Conservation (phyloP, 768 basidiomycete genomes). For the Rubroboletus pulcherrimus region DNA sequence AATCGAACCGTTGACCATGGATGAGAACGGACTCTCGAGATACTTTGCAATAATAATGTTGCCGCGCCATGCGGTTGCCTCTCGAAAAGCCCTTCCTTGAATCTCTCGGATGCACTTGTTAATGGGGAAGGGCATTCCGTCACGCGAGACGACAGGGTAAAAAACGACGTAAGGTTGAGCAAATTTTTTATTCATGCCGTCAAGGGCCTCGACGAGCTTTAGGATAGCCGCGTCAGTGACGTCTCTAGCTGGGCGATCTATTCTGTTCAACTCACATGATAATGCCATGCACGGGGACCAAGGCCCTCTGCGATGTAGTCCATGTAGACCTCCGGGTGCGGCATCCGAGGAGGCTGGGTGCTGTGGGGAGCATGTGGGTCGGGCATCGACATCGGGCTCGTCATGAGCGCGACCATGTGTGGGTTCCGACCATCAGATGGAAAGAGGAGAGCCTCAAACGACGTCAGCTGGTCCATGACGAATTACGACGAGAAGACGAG, state of each 20-base stretch:
- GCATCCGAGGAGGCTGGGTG: slow-evolving; percentile 54
- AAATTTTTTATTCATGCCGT: slow-evolving; percentile 78
- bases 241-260: slow-evolving; percentile 15
- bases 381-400: slow-evolving; percentile 50
- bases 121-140: slow-evolving; percentile 77
- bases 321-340: slow-evolving; percentile 84
- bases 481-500: slow-evolving; percentile 12
- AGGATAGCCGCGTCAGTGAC: slow-evolving; percentile 15
- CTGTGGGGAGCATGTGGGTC: slow-evolving; percentile 45
- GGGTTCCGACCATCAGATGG: slow-evolving; percentile 76
- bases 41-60: slow-evolving; percentile 79
- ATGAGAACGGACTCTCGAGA: slow-evolving; percentile 39
- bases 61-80: slow-evolving; percentile 71
- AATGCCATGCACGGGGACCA: slow-evolving; percentile 67
- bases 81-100: slow-evolving; percentile 58
- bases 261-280: slow-evolving; percentile 48
- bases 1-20: slow-evolving; percentile 73
- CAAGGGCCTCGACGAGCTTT: slow-evolving; percentile 70
- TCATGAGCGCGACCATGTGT: slow-evolving; percentile 69
- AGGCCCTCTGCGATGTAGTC: slow-evolving; percentile 77
- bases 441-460: slow-evolving; percentile 72
- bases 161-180: slow-evolving; percentile 78
- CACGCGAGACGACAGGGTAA: slow-evolving; percentile 71
- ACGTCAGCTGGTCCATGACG: slow-evolving; percentile 59
- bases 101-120: slow-evolving; percentile 76